Evolutionary conservation across 768 basidiomycete species (phyloP).

Genomic region (Mycena floridula): DNA sequence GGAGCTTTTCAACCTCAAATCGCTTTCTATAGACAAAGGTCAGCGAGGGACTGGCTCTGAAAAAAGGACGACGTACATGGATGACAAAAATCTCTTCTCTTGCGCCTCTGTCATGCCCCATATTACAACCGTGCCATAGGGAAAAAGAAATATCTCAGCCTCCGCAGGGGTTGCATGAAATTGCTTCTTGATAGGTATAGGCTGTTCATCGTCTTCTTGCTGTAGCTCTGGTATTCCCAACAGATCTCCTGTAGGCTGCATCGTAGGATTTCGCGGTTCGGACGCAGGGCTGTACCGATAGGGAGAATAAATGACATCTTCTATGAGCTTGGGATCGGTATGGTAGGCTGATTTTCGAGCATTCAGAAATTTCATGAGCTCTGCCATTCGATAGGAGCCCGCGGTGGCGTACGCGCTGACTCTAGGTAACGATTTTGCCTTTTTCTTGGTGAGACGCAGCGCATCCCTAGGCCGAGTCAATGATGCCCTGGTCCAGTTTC

Average conservation of each 20-base stretch:
- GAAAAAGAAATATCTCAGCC: slow-evolving; percentile 90
- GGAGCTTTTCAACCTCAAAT: slow-evolving; percentile 87
- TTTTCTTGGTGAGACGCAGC: slow-evolving; percentile 85
- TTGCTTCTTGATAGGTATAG: slow-evolving; percentile 53
- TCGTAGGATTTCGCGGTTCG: slow-evolving; percentile 12
- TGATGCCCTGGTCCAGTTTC: too few species aligned
- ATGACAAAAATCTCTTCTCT: slow-evolving; percentile 84
- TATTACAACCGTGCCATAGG: slow-evolving; percentile 92
- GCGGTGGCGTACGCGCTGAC: slow-evolving; percentile 98
- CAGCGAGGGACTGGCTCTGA: not conserved
- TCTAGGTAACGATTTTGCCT: slow-evolving; percentile 83
- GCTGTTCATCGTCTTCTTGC: slow-evolving; percentile 22
- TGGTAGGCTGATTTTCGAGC: slow-evolving; percentile 78
- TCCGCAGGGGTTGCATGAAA: slow-evolving; percentile 61
- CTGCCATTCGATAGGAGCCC: slow-evolving; percentile 72
- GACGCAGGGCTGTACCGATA: slow-evolving; percentile 67
- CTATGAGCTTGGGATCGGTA: slow-evolving; percentile 82
- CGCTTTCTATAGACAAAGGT: slow-evolving; percentile 56
- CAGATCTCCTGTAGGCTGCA: slow-evolving; percentile 47
- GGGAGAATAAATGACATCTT: slow-evolving; percentile 92
- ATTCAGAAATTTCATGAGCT: slow-evolving; percentile 84
- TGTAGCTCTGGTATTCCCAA: slow-evolving; percentile 73
- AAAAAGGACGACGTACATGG: slow-evolving; percentile 56
- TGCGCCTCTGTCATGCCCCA: slow-evolving; percentile 97
- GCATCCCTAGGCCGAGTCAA: too few species aligned